A percentile compares a stretch with the other conserved stretches of the same genome.
Conservation (phyloP, 2,329 filamentous ascomycete genomes). For the Aureobasidium sp. region DNA sequence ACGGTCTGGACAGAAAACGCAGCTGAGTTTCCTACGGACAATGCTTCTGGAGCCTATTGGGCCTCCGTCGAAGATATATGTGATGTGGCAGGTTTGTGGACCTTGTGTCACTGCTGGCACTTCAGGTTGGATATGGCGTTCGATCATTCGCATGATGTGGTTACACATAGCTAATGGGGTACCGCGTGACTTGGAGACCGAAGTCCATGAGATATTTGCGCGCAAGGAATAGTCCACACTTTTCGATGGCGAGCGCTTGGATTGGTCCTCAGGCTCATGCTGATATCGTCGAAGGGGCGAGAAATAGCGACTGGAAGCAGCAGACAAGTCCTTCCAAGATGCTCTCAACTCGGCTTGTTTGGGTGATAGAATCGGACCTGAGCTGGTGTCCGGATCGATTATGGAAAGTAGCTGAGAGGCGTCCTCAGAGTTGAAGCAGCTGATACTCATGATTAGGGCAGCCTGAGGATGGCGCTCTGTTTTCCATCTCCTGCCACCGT, state of each 20-base stretch:
- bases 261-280: conserved; percentile 6
- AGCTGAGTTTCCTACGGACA: conserved; percentile 19
- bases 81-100: conserved; percentile 3
- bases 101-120: not conserved
- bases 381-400: conserved; percentile 19
- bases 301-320: not conserved
- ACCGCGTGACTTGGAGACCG: conserved; percentile 2
- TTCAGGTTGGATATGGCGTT: conserved; percentile 12
- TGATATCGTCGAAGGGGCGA: conserved; percentile 20
- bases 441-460: conserved; percentile 21
- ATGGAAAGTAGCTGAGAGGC: conserved; percentile 25
- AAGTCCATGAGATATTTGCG: conserved; percentile 19
- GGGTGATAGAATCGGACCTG: conserved; percentile 9
- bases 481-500: conserved; percentile 18
- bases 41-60: conserved; percentile 7
- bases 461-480: conserved; percentile 19
- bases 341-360: conserved; percentile 22
- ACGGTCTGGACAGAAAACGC: conserved; percentile 22
- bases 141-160: not conserved
- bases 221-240: conserved; percentile 15
- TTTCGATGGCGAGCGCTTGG: not conserved
- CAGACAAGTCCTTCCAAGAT: conserved; percentile 24
- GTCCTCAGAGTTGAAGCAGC: conserved; percentile 25
- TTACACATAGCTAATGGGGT: conserved; percentile 7
- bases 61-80: conserved; percentile 15